Base-by-base conservation (phyloP, 345 rosid genomes). In the Geranium brycei region DNA sequence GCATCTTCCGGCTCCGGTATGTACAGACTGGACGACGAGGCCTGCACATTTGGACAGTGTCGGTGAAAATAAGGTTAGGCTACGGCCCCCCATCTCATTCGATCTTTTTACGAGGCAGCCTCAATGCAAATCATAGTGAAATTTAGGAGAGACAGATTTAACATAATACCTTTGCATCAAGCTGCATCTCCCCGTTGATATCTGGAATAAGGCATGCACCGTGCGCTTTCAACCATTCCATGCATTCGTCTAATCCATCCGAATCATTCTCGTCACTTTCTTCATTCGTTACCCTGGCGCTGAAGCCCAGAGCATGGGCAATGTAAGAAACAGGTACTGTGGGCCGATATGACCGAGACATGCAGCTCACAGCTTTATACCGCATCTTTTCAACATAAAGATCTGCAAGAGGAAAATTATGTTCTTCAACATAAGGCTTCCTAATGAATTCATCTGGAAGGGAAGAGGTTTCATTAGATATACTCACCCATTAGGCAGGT, bases 1-100 rank as follows among this genome's bases (percentile, higher is more conserved):
- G 97, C 95, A 68, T 87, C 99, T 72, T 88, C 99, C 7, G 97
- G 95, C 61, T 90, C 99, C 18, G 97, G 99, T 81, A 90, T 81
- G 79, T 64, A 88, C 19, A 93, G 87, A 61, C 78, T 83, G 62
- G 91, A 81, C 23, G 96, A 73, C 8, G 97, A 86, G 56, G 85
- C 95, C 96, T 93, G 91, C 71, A 75, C 11, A 60, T 65, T 23
- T n/a, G n/a, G n/a, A n/a, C n/a, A n/a, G n/a, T n/a, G n/a, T n/a
- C n/a, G n/a, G n/a, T n/a, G n/a, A n/a, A n/a, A n/a, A n/a, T n/a
- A n/a, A n/a, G n/a, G n/a, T n/a, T n/a, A n/a, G n/a, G n/a, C n/a
- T n/a, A n/a, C n/a, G n/a, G n/a, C n/a, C n/a, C n/a, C n/a, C n/a
- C n/a, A n/a, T n/a, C n/a, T n/a, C n/a, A n/a, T n/a, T n/a, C n/a